Evolutionary conservation across 805 yeast species (phyloP), one percentile per base, ranked within the genome.

Genomic region (Starmera pachycereana): DNA sequence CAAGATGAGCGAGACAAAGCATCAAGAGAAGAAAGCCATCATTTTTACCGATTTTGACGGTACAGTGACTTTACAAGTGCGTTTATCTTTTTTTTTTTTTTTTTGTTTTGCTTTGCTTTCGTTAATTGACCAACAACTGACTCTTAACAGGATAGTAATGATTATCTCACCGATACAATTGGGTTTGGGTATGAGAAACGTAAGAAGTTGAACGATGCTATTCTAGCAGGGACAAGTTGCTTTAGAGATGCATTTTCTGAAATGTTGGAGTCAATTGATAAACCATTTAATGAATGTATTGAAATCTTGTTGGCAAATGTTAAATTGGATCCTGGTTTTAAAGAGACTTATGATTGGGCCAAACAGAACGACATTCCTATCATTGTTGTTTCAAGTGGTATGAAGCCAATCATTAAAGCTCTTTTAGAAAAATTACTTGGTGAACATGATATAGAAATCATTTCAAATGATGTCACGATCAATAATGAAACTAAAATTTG

Each of bases 41-140:
- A 82, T 92, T 34, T 92, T 92, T 68, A 84, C 97, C 34, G 99
- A 92, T 61, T 92, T 94, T 77, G 99, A 92, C 59, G 99, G 99
- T 27, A 92, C 98, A 2, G 92, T 92, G 47, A 92, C 98, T 11
- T 66, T 84, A 44, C 95, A 90, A 60, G 61, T 57, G 46, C 12
- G 58, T 41, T 12, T 3, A 4, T 12, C n/a, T 18, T 29, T 27
- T 14, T 32, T 4, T 16, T 18, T 9, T 11, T 37, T 6, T 7
- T 6, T 28, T 14, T 22, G n/a, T 29, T 29, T 28, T 25, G 8
- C 13, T n/a, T 14, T 8, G n/a, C 3, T 12, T 19, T 9, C 10
- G 22, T 13, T 28, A 27, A 27, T 29, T 18, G 28, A 16, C 6
- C 29, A 6, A 27, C 12, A 22, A 30, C 32, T 30, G 32, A 30